Percentiles rank a stretch among this genome's conserved stretches.
These are phyloP conservation scores for Cucumis melo DNA, from an alignment of 306 rosid genomes.

Conservation along the genomic window DNA sequence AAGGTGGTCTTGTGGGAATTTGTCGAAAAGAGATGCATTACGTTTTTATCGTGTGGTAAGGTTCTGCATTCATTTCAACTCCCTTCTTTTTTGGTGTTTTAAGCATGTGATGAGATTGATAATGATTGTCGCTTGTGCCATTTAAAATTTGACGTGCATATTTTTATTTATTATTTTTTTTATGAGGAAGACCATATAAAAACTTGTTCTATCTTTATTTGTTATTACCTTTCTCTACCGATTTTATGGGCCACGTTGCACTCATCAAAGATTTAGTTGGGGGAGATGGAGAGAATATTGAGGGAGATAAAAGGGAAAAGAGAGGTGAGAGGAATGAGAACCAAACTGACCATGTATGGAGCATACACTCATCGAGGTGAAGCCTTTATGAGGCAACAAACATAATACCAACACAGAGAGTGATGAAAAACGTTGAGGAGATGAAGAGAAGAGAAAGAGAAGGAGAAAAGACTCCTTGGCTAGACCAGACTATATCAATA, in stretches of 20 bases:
- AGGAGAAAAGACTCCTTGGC: neutral
- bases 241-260: neutral
- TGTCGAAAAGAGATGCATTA: conserved; percentile 75
- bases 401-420: too few relatives aligned
- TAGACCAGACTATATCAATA: neutral
- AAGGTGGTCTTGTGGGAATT: conserved; percentile 86
- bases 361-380: too few relatives aligned
- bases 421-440: too few relatives aligned
- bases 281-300: too few relatives aligned
- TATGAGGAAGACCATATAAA: too few relatives aligned
- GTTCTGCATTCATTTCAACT: neutral
- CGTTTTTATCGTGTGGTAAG: conserved; percentile 88
- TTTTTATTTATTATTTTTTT: too few relatives aligned
- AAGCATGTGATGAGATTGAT: neutral
- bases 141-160: neutral
- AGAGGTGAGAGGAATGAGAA: too few relatives aligned
- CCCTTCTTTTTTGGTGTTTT: neutral
- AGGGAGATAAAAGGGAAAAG: too few relatives aligned
- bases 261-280: neutral
- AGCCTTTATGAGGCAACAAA: too few relatives aligned
- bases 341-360: too few relatives aligned
- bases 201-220: neutral
- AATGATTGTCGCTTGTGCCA: neutral
- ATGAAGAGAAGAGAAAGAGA: too few relatives aligned
- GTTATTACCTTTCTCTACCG: neutral